Evolutionary conservation across 1,284 basidiomycete genomes (phyloP).

Genomic region (Mycena sp.): DNA sequence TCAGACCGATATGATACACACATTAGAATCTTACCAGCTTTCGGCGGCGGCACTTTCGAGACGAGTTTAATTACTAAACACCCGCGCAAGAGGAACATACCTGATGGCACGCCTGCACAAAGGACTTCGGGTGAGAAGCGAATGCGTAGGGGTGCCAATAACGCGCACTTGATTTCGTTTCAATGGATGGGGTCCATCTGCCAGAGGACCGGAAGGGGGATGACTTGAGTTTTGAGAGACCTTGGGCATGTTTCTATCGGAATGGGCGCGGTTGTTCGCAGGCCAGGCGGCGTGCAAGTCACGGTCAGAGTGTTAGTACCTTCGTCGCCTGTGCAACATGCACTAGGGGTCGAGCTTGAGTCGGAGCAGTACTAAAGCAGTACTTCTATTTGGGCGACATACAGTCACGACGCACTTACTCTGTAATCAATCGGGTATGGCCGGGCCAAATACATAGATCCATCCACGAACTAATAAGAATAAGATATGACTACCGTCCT

Average conservation of each 20-base stretch:
- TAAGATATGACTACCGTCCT: conserved; percentile 13
- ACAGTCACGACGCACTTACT: no score
- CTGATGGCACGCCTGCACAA: conserved; percentile 58
- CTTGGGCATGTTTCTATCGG: conserved; percentile 49
- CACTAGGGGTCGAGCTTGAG: no score
- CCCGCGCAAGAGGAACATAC: conserved; percentile 39
- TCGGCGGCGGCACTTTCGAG: conserved; percentile 69
- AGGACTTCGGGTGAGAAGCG: conserved; percentile 1
- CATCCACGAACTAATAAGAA: conserved; percentile 25
- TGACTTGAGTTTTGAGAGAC: conserved; percentile 42
- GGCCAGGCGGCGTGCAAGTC: no score
- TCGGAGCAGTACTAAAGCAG: no score
- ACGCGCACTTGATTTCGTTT: conserved; percentile 65
- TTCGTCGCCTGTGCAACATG: no score
- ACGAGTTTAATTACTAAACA: conserved; percentile 40
- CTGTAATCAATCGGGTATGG: no score
- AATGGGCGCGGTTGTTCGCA: no score
- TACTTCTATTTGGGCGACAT: no score
- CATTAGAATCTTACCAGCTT: conserved; percentile 64
- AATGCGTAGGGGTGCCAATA: not conserved
- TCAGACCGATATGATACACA: conserved; percentile 23
- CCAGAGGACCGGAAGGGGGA: conserved; percentile 34
- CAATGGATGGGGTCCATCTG: conserved; percentile 58
- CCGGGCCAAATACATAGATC: no score
- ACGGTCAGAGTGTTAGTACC: no score